These are phyloP conservation scores for Lumnitzera littorea DNA, from an alignment of 345 rosid genomes.

Conservation along the genomic window DNA sequence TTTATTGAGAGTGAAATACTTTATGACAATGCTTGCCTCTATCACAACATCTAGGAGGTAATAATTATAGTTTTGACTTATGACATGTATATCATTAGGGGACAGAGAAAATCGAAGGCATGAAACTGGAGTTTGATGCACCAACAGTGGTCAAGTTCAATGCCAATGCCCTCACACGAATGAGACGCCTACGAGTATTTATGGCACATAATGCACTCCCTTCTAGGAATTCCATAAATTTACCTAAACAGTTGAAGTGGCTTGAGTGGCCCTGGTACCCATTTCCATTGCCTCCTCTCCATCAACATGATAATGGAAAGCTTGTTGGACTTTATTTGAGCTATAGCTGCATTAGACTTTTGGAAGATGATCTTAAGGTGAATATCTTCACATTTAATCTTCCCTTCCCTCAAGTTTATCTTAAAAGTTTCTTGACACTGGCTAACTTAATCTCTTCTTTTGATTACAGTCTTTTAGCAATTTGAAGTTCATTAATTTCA, in stretches of 20 bases:
- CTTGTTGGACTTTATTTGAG: slow-evolving; percentile 7
- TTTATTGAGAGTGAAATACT: slow-evolving; percentile 1
- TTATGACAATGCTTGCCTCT: too few species aligned
- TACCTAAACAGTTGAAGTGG: slow-evolving; percentile 4
- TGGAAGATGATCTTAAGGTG: slow-evolving; percentile 7
- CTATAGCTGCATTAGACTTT: not conserved
- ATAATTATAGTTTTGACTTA: too few species aligned
- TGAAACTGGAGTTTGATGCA: slow-evolving; percentile 1
- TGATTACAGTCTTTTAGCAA: not conserved
- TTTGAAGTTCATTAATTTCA: not conserved
- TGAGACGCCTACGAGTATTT: slow-evolving; percentile 4
- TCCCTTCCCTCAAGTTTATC: too few species aligned
- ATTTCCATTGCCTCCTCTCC: not conserved
- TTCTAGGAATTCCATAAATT: not conserved
- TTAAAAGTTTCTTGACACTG: too few species aligned
- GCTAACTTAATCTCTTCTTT: too few species aligned
- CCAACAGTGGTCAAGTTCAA: slow-evolving; percentile 1
- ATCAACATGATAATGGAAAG: not conserved
- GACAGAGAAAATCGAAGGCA: slow-evolving; percentile 2
- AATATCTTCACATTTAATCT: too few species aligned
- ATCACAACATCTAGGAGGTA: too few species aligned
- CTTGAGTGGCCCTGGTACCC: slow-evolving; percentile 7
- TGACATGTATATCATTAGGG: not conserved
- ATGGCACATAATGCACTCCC: not conserved
- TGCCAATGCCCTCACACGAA: slow-evolving; percentile 8